These are phyloP conservation scores for Dendryphion nanum DNA, from an alignment of 2,329 filamentous ascomycete species.

Conservation along the genomic window DNA sequence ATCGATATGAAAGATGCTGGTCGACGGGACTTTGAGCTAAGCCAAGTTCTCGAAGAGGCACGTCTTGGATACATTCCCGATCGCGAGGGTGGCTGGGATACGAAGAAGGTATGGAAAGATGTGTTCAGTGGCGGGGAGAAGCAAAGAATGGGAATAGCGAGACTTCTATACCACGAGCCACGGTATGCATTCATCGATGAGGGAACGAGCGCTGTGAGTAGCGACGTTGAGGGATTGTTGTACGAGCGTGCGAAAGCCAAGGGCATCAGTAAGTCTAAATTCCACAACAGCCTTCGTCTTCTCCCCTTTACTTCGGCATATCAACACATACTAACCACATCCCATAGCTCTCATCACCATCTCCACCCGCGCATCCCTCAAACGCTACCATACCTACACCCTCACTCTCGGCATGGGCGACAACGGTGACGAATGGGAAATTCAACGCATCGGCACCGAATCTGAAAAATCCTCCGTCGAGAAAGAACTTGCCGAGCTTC, in stretches of 20 bases:
- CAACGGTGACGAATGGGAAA: conserved; percentile 82
- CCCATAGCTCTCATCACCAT: conserved; percentile 81
- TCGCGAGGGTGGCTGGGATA: conserved; percentile 94
- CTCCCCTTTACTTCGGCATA: no score
- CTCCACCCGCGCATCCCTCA: conserved; percentile 88
- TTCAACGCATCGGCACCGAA: conserved; percentile 90
- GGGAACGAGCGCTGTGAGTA: conserved; percentile 89
- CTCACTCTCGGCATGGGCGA: conserved; percentile 80
- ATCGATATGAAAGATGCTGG: conserved; percentile 86
- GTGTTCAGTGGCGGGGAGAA: conserved; percentile 97
- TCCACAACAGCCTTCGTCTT: no score
- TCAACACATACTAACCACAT: conserved; percentile 2
- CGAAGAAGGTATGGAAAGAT: conserved; percentile 97
- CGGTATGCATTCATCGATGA: conserved; percentile 94
- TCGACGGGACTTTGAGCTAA: conserved; percentile 74
- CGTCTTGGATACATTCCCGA: conserved; percentile 85
- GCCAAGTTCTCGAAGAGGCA: conserved; percentile 76
- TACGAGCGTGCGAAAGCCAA: conserved; percentile 92
- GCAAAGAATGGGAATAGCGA: conserved; percentile 87
- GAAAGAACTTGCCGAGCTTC: conserved; percentile 81
- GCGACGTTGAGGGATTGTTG: conserved; percentile 87
- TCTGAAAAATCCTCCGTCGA: conserved; percentile 91
- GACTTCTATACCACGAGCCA: conserved; percentile 91
- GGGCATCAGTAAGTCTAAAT: conserved; percentile 75
- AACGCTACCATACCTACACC: conserved; percentile 93